Base-by-base conservation (phyloP, 208 protist species). In the Acanthamoeba rhysodes region DNA sequence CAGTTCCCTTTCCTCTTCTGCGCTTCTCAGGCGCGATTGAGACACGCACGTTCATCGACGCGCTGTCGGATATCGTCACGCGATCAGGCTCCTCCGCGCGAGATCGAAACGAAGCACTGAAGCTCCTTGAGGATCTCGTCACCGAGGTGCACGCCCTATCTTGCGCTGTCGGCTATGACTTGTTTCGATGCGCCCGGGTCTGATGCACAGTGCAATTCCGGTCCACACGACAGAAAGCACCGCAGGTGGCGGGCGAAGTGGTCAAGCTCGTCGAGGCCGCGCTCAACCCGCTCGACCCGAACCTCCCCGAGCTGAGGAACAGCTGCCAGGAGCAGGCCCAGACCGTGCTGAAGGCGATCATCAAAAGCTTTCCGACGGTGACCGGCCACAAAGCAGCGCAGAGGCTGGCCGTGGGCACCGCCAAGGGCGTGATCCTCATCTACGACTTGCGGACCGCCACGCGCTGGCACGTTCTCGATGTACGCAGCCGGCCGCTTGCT, bases 401-500 rank as follows among this genome's bases (percentile, higher is more conserved):
- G 87, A 76, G 97, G 59, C 76, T 98, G 24, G 97, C 97, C 0
- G 94, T 98, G 10, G 97, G 97, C 24, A 97, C 95, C 8, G 24
- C 85, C 24, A 92, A 96, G 70, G 97, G 97, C 14, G 82, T 94
- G 1, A 94, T 98, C 27, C 78, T 98, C 18, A 90, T 98, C 8
- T 98, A 98, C 93, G 97, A 98, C 45, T 53, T 98, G 41, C 97
- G 96, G 57, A 98, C 96, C 29, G 97, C 96, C 0, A 96, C 95
- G 10, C 76, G 95, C 41, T 97, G 96, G 96, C 95, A 97, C 66
- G 95, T 96, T 16, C 59, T 97, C 1, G 95, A 41, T n/a, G 62
- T 74, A 53, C 66, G 48, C 29, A n/a, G n/a, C 37, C 37, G 37
- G 37, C 37, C 37, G 37, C 37, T 41, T 1, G 1, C 37, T 41